Conservation (phyloP, 257 asterid genomes). For the Solanum pinnatisectum region DNA sequence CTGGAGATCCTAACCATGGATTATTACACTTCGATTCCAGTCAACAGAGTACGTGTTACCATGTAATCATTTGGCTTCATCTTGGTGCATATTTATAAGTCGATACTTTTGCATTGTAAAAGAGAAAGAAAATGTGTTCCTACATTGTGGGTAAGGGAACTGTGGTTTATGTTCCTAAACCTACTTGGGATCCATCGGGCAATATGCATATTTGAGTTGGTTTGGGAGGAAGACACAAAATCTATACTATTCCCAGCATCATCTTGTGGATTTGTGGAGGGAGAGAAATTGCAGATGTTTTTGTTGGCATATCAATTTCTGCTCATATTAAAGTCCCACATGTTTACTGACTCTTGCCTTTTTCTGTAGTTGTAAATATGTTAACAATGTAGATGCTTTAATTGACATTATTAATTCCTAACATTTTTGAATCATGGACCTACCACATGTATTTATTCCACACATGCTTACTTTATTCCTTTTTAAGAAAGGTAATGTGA, state of each 20-base stretch:
- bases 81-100: background rate
- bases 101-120: background rate
- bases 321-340: background rate
- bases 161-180: background rate
- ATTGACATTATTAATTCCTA: background rate
- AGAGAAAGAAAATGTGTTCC: background rate
- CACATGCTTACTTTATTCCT: background rate
- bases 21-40: background rate
- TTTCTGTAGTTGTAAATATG: background rate
- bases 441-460: background rate
- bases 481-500: background rate
- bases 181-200: background rate
- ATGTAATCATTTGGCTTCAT: background rate
- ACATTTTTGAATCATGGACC: background rate
- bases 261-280: background rate
- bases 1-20: background rate
- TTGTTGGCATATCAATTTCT: background rate
- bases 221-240: background rate
- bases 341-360: background rate
- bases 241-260: background rate
- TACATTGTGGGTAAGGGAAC: background rate
- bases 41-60: background rate
- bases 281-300: background rate
- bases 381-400: background rate
- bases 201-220: background rate